Percentiles rank a stretch among this genome's conserved stretches.
Conservation (phyloP, 106 monocot genomes). For the Triglochin maritima region DNA sequence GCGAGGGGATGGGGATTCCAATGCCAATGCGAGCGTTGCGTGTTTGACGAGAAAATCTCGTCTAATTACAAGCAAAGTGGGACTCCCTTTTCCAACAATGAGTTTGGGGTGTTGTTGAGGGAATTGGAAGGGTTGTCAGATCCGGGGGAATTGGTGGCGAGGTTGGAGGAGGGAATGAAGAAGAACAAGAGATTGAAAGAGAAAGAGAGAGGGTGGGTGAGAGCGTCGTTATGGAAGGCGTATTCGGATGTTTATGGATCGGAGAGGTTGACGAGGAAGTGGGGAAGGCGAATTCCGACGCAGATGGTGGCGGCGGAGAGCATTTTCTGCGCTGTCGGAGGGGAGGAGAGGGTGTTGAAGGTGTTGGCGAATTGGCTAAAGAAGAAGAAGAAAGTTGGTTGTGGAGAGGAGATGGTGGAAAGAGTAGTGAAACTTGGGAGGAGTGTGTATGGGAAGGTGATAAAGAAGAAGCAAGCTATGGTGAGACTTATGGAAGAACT, state of each 20-base stretch:
- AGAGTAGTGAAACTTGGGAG: conserved; percentile 43
- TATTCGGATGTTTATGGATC: conserved; percentile 42
- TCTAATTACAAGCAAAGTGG: background rate
- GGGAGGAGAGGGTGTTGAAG: conserved; percentile 67
- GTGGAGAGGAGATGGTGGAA: conserved; percentile 36
- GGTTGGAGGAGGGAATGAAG: conserved; percentile 42
- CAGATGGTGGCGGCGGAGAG: conserved; percentile 36
- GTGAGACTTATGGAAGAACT: conserved; percentile 24
- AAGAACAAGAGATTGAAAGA: conserved; percentile 15
- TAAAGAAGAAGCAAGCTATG: conserved; percentile 60
- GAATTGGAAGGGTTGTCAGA: conserved; percentile 20
- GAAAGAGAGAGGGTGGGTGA: conserved; percentile 49
- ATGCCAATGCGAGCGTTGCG: conserved; percentile 65
- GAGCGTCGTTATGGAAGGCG: conserved; percentile 63
- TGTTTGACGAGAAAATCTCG: conserved; percentile 34
- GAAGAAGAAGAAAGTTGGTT: background rate
- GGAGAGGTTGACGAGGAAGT: conserved; percentile 43
- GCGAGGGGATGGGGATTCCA: conserved; percentile 60
- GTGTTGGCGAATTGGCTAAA: conserved; percentile 10
- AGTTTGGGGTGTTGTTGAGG: conserved; percentile 2
- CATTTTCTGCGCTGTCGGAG: conserved; percentile 40
- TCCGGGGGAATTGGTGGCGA: conserved; percentile 16
- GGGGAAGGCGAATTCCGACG: conserved; percentile 34
- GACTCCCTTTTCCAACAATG: no score
- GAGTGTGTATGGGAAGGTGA: conserved; percentile 59